Percentiles rank a stretch among this genome's conserved stretches.
Evolutionary conservation across 768 basidiomycete species (phyloP).

Genomic region (Tulasnella sp.): DNA sequence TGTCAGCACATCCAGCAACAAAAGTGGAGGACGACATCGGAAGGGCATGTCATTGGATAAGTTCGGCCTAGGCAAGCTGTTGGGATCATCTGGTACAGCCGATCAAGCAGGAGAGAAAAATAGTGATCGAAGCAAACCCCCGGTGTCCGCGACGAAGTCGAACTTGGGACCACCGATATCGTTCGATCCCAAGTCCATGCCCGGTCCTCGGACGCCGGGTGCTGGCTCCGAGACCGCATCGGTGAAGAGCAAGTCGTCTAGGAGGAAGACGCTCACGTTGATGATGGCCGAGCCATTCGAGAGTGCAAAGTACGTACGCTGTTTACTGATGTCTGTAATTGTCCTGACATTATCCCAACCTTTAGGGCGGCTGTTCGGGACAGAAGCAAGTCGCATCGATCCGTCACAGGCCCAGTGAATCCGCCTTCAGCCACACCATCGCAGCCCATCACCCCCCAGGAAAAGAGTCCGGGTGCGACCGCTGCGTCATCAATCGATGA

Average conservation of each 20-base stretch:
- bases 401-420: conserved; percentile 2
- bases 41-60: conserved; percentile 70
- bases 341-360: conserved; percentile 10
- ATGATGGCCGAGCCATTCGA: conserved; percentile 67
- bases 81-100: conserved; percentile 29
- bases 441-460: not conserved
- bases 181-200: conserved; percentile 12
- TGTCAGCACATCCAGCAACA: conserved; percentile 1
- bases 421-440: not conserved
- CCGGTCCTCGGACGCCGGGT: conserved; percentile 18
- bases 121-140: not conserved
- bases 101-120: conserved; percentile 1
- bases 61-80: conserved; percentile 66
- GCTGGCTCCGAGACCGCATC: conserved; percentile 3
- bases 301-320: conserved; percentile 25
- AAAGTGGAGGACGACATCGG: conserved; percentile 37
- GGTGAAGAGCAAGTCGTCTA: conserved; percentile 34
- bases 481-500: not conserved
- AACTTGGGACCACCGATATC: not conserved
- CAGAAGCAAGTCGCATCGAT: conserved; percentile 6
- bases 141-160: conserved; percentile 11
- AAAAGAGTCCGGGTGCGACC: not conserved
- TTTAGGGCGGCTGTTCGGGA: conserved; percentile 3
- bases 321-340: conserved; percentile 3
- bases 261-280: conserved; percentile 71